Evolutionary conservation across 2,329 filamentous ascomycete genomes (phyloP), one percentile per base, ranked within the genome.

Genomic region (Arthrocladium fulminans): DNA sequence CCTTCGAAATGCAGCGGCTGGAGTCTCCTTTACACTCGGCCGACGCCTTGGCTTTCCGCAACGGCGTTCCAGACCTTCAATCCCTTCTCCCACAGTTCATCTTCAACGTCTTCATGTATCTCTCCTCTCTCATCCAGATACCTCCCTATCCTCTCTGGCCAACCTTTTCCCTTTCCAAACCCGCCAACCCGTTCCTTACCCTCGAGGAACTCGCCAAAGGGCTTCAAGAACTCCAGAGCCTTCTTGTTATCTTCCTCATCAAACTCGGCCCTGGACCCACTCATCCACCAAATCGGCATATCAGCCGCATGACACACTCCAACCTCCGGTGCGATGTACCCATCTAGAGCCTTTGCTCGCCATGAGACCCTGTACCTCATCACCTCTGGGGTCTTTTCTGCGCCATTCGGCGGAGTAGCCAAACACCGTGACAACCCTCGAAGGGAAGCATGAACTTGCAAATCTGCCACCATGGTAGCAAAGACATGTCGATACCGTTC

Each of bases 381-480:
- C 12, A 59, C 46, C 17, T 50, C 24, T 1, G 49, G 40, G 3
- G 32, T 27, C 7, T 44, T n/a, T 23, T 19, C 27, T 29, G 32
- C n/a, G n/a, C 32, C 32, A 22, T 27, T 27, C 1, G 47, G 35
- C 20, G 53, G 54, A 24, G 53, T 51, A 23, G 57, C 32, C 30
- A 59, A 41, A n/a, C 54, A 34, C 37, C 65, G 61, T 1, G 58
- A 62, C 3, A 70, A 51, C 7, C 60, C 62, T 17, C 68, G 57
- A 1, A 62, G 59, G 2, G 67, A 65, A 3, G 65, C 64, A 20
- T 66, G 62, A 1, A 70, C 67, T 40, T 71, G 66, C 1, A 65
- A 64, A 44, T 70, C 68, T 0, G 66, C 58, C 20, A 69, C 61
- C 12, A 73, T 71, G 1, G 51, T 56, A n/a, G 68, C 68, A 48